These are phyloP conservation scores for Cornus kousa DNA, from an alignment of 148 eudicot genomes.

Conservation along the genomic window DNA sequence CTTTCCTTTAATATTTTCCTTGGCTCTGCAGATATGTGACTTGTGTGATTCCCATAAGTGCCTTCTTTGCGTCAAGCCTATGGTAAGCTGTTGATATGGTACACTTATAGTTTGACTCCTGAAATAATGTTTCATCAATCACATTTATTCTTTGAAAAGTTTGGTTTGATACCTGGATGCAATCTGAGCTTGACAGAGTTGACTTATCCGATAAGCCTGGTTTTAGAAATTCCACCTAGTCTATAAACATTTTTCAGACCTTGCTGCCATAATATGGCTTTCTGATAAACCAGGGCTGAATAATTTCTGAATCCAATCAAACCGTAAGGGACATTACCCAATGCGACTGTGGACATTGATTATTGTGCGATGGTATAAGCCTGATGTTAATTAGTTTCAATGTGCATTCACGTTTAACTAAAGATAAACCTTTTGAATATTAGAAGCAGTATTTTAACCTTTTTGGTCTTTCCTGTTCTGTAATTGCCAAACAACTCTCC, in stretches of 20 bases:
- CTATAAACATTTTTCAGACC: background rate
- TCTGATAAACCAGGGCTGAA: background rate
- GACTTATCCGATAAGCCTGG: background rate
- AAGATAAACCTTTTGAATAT: background rate
- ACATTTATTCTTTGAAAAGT: background rate
- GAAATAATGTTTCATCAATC: background rate
- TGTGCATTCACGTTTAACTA: background rate
- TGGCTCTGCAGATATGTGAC: constrained; percentile 61
- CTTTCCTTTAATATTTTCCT: constrained; percentile 1
- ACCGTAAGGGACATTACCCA: background rate
- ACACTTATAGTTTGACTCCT: background rate
- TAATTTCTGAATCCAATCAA: background rate
- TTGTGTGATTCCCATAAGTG: constrained; percentile 82
- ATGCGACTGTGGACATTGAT: background rate
- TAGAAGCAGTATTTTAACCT: background rate
- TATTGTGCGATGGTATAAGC: background rate
- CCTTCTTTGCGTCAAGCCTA: constrained; percentile 91
- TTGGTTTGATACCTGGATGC: background rate
- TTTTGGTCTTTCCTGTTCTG: background rate
- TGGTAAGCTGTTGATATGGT: constrained; percentile 44
- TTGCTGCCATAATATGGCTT: background rate
- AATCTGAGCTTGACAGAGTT: background rate
- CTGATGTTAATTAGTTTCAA: background rate
- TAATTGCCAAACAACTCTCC: background rate
- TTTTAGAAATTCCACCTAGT: background rate